These are phyloP conservation scores for Xylariaceae sp. DNA, from an alignment of 2,329 filamentous ascomycete genomes.

Conservation along the genomic window DNA sequence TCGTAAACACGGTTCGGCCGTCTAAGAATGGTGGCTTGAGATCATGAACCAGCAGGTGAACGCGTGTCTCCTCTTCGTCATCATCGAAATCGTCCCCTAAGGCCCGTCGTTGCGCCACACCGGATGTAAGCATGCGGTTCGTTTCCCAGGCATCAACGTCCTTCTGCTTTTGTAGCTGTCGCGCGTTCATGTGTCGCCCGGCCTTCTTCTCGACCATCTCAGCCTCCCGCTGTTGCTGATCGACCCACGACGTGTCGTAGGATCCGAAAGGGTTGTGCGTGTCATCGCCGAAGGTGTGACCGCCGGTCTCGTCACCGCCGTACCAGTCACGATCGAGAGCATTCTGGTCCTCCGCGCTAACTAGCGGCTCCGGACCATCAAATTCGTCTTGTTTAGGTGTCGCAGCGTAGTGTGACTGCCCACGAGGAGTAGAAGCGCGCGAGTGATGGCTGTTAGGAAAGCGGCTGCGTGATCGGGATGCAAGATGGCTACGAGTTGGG, in stretches of 20 bases:
- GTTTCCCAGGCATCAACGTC: slow-evolving; percentile 99
- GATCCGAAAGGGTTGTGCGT: slow-evolving; percentile 89
- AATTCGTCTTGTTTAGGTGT: slow-evolving; percentile 59
- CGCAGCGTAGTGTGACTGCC: slow-evolving; percentile 35
- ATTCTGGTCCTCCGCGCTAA: slow-evolving; percentile 69
- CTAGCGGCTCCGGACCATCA: slow-evolving; percentile 63
- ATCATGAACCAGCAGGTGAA: slow-evolving; percentile 92
- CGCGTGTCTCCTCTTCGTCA: slow-evolving; percentile 85
- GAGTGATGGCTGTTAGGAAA: slow-evolving; percentile 33
- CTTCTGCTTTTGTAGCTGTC: slow-evolving; percentile 82
- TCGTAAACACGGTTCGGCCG: slow-evolving; percentile 93
- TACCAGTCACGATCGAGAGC: slow-evolving; percentile 94
- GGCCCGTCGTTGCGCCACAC: slow-evolving; percentile 87
- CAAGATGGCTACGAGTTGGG: slow-evolving; percentile 46
- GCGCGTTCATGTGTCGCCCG: slow-evolving; percentile 68
- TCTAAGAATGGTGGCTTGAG: slow-evolving; percentile 93
- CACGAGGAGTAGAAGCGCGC: slow-evolving; percentile 34
- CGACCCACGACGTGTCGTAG: slow-evolving; percentile 73
- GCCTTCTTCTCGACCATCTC: slow-evolving; percentile 80
- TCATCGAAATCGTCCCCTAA: slow-evolving; percentile 82
- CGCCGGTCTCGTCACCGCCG: slow-evolving; percentile 78
- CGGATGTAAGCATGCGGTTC: slow-evolving; percentile 96
- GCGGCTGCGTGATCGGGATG: slow-evolving; percentile 42
- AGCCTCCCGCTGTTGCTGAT: slow-evolving; percentile 69
- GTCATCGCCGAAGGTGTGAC: slow-evolving; percentile 85